Conservation (phyloP, 2,329 filamentous ascomycete species). For the Clarireedia hainanense region DNA sequence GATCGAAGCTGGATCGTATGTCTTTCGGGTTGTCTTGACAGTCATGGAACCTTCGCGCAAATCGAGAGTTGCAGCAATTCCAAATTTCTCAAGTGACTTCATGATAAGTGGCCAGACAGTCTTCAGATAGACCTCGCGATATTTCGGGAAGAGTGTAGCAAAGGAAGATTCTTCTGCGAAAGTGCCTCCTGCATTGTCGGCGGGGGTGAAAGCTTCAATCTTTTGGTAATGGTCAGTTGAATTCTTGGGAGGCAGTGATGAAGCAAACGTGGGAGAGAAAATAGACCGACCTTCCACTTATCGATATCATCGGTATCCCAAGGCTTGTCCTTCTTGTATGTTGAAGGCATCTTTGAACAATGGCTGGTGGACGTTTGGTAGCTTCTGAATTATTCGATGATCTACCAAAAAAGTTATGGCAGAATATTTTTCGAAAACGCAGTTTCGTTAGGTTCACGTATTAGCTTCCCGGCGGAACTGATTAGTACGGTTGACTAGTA, state of each 20-base stretch:
- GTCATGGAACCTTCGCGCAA: conserved; percentile 95
- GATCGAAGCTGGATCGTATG: conserved; percentile 85
- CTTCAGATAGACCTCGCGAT: conserved; percentile 87
- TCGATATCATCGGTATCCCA: conserved; percentile 97
- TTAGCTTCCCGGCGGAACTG: no score
- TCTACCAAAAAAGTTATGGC: conserved; percentile 9
- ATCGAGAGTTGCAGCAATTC: conserved; percentile 87
- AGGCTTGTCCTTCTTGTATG: conserved; percentile 80
- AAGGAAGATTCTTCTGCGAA: conserved; percentile 94
- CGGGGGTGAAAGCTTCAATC: conserved; percentile 75
- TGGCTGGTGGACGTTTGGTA: conserved; percentile 14
- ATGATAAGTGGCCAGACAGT: conserved; percentile 92
- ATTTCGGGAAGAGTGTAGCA: conserved; percentile 82
- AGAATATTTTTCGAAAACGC: neutral
- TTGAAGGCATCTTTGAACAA: conserved; percentile 64
- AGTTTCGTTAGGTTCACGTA: no score
- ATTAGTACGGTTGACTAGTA: no score
- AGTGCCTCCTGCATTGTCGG: conserved; percentile 77
- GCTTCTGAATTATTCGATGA: neutral
- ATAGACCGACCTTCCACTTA: conserved; percentile 69
- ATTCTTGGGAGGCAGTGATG: neutral
- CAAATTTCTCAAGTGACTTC: conserved; percentile 74
- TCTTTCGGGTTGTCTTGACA: conserved; percentile 88
- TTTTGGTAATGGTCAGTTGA: conserved; percentile 27
- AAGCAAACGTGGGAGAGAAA: neutral